phyloP scores from a whole-genome alignment of 2,329 filamentous ascomycete genomes.

The Orbilia brochopaga region DNA sequence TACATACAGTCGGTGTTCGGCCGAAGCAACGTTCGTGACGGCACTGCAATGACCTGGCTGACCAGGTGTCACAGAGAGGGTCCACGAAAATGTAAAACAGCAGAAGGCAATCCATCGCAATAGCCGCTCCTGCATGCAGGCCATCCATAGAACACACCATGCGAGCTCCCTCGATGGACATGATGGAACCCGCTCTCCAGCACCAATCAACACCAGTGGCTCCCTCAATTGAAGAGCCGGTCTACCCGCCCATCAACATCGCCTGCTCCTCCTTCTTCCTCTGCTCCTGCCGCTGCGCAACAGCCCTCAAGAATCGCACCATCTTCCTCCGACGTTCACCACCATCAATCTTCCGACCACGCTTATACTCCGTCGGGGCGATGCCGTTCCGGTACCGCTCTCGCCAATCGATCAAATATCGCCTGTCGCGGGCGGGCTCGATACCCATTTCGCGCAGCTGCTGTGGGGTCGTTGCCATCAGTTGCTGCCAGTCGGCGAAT shows the following conservation, averaged over 20 bases:
- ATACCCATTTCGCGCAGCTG: constrained; percentile 84
- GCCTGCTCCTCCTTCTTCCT: constrained; percentile 57
- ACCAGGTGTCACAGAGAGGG: no score
- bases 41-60: no score
- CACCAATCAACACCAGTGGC: no score
- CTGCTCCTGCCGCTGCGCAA: constrained; percentile 76
- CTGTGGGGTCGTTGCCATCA: constrained; percentile 79
- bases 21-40: no score
- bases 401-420: constrained; percentile 86
- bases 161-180: neutral
- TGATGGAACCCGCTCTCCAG: no score
- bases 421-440: constrained; percentile 79
- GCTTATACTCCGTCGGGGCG: constrained; percentile 75
- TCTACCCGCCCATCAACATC: constrained; percentile 21
- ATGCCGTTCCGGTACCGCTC: constrained; percentile 73
- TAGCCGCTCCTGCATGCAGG: no score
- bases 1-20: no score
- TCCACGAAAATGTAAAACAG: no score
- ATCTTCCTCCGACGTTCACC: constrained; percentile 89
- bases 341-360: constrained; percentile 91
- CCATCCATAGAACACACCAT: no score
- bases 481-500: constrained; percentile 85
- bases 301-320: constrained; percentile 82
- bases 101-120: no score
- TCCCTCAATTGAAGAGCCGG: neutral